A percentile compares a stretch with the other conserved stretches of the same genome.
These are phyloP conservation scores for Akebia trifoliata DNA, from an alignment of 164 flowering plant genomes.

Conservation along the genomic window DNA sequence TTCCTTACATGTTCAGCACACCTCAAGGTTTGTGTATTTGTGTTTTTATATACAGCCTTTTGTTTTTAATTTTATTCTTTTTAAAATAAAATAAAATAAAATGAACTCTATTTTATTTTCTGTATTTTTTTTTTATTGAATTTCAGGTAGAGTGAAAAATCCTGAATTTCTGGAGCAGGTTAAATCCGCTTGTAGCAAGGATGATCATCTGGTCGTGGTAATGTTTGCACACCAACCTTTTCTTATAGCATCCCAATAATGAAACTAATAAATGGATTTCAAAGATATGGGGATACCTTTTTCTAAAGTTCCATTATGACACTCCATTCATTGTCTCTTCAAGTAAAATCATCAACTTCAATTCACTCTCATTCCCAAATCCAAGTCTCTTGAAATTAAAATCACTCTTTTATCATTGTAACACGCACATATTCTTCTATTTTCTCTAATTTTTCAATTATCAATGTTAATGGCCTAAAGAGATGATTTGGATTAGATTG, in stretches of 20 bases:
- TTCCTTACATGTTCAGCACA: constrained; percentile 65
- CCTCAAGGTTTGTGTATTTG: constrained; percentile 41
- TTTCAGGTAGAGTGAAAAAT: constrained; percentile 75
- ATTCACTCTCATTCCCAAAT: too few species aligned
- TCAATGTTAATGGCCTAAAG: too few species aligned
- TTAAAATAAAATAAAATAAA: neutral
- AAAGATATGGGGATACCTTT: neutral
- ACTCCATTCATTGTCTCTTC: too few species aligned
- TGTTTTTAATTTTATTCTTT: neutral
- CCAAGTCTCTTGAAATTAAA: too few species aligned
- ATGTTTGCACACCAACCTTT: neutral
- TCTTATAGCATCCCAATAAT: too few species aligned
- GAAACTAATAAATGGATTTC: neutral
- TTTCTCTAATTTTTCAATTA: too few species aligned
- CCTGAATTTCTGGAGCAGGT: constrained; percentile 66
- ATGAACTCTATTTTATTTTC: too few species aligned
- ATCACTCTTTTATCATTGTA: too few species aligned
- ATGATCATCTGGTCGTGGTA: constrained; percentile 76
- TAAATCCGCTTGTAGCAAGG: constrained; percentile 42
- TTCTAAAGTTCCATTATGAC: too few species aligned
- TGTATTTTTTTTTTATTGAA: constrained; percentile 2
- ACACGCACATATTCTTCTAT: too few species aligned
- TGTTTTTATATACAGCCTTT: constrained; percentile 1
- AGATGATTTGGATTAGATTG: too few species aligned
- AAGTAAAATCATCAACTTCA: too few species aligned